Evolutionary conservation across 371 early-diverging fungal species (phyloP), one percentile per base, ranked within the genome.

Genomic region (Mortierella sp.): DNA sequence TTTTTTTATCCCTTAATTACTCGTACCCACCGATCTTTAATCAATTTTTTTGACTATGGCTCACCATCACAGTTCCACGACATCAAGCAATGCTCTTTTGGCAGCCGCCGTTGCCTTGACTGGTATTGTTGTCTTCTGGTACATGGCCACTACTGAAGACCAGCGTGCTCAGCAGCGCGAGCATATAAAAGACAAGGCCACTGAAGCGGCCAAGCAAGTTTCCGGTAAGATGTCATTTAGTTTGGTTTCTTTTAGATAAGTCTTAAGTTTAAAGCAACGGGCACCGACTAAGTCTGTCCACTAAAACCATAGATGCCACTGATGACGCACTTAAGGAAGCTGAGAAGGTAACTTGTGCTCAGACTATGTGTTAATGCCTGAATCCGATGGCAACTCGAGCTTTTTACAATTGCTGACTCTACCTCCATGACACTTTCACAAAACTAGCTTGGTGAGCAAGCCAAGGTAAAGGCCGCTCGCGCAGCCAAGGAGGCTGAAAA

Each of bases 111-210:
- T 72, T 24, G 47, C 81, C 22, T 49, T 75, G 24, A 71, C 72
- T 10, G 49, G 81, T 26, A 63, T 68, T 49, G 22, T 58, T 28
- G 70, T 64, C 52, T 80, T 72, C 60, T 80, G 81, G 81, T 80
- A 72, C 55, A 80, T 80, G 81, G 14, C 81, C 43, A 80, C 81
- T 24, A 80, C 75, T 22, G 81, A 80, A 40, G 81, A 80, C 28
- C 58, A 80, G 57, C 81, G 81, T 28, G 72, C 72, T 2, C 54
- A 40, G 11, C 75, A 80, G 28, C 68, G 68, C 4, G 69, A 66
- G 1, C 68, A 75, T 16, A 20, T 69, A 45, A 75, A 69, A 54
- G 75, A 80, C 10, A 75, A 71, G 63, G 62, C 64, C 20, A 12
- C 32, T 24, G 54, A 68, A 10, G 64, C 74, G 43, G 70, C 64